These are phyloP conservation scores for Isatis lusitanica DNA, from an alignment of 441 rosid species.

Conservation along the genomic window DNA sequence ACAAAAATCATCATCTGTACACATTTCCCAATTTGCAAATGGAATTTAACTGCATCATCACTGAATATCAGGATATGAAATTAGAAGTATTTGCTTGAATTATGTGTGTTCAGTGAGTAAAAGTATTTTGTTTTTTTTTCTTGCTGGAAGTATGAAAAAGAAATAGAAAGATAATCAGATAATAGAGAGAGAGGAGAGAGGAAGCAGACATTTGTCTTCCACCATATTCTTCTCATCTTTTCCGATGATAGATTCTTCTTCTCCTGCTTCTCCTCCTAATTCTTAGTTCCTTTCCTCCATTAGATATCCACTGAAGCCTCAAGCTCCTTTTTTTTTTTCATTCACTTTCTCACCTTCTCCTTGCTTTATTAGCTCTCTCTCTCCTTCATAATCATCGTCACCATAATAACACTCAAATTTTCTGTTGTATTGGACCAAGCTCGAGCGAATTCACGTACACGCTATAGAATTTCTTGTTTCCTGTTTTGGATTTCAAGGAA, in stretches of 20 bases:
- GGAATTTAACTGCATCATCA: too few relatives aligned
- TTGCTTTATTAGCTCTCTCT: background rate
- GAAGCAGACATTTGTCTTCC: slow-evolving; percentile 60
- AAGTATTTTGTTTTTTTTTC: background rate
- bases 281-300: slow-evolving; percentile 37
- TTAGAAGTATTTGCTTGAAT: background rate
- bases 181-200: slow-evolving; percentile 59
- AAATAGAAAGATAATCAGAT: slow-evolving; percentile 31
- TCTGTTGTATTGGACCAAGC: slow-evolving; percentile 35
- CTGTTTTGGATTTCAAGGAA: slow-evolving; percentile 33
- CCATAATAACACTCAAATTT: background rate
- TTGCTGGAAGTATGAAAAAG: slow-evolving; percentile 21
- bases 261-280: slow-evolving; percentile 37
- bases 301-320: slow-evolving; percentile 44
- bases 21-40: too few relatives aligned
- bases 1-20: too few relatives aligned
- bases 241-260: slow-evolving; percentile 35
- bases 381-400: background rate
- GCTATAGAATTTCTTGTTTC: background rate
- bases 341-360: slow-evolving; percentile 7
- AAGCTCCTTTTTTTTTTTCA: background rate
- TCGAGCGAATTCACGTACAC: background rate
- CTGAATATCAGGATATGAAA: background rate
- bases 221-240: slow-evolving; percentile 54
- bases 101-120: background rate